Evolutionary conservation across 2,329 filamentous ascomycete genomes (phyloP).

Genomic region (Penicillium corylophilum): DNA sequence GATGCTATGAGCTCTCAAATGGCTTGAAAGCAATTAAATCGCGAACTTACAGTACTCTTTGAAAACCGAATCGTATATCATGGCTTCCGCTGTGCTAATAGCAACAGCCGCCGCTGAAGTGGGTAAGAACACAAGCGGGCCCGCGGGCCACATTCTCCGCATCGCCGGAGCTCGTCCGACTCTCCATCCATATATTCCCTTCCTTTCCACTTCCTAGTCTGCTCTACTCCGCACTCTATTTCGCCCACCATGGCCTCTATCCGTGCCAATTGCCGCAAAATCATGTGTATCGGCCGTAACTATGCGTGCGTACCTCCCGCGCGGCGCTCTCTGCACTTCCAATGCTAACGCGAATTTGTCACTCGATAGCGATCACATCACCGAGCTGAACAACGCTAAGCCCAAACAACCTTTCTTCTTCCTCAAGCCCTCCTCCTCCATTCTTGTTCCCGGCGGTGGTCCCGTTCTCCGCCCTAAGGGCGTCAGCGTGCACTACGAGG

Average conservation of each 20-base stretch:
- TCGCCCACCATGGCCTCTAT: constrained; percentile 45
- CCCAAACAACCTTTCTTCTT: constrained; percentile 99
- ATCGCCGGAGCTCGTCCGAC: constrained; percentile 21
- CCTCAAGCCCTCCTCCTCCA: constrained; percentile 86
- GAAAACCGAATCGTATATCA: neutral
- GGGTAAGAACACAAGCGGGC: constrained; percentile 1
- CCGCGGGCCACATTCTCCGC: constrained; percentile 25
- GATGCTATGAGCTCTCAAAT: neutral
- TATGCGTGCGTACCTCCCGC: constrained; percentile 69
- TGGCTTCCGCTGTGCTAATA: neutral
- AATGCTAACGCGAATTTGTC: neutral
- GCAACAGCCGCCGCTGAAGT: neutral
- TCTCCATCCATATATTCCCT: neutral
- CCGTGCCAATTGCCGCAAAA: constrained; percentile 62
- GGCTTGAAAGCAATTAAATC: neutral
- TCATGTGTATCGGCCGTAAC: constrained; percentile 93
- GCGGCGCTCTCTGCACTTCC: neutral
- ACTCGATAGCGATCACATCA: constrained; percentile 74
- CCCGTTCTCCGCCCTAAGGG: constrained; percentile 80
- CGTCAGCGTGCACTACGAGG: constrained; percentile 87
- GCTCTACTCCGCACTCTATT: constrained; percentile 10
- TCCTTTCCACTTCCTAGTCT: neutral
- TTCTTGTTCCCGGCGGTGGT: constrained; percentile 75
- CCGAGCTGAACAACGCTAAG: constrained; percentile 80
- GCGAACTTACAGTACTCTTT: neutral